Conservation (phyloP, 2,329 filamentous ascomycete species). For the Cladosporium sp. region DNA sequence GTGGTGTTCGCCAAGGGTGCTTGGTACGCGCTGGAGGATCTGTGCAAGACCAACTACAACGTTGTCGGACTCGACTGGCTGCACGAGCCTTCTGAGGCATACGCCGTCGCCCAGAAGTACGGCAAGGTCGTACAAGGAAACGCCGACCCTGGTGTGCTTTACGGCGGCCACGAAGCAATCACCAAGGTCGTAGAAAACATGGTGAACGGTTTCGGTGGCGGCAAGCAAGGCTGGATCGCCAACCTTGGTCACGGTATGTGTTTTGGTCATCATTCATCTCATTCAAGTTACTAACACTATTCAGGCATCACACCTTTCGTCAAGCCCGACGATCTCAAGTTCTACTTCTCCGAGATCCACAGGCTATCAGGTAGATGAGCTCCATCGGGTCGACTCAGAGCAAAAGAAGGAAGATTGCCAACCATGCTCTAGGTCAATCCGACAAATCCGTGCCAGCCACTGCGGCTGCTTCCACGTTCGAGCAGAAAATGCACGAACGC, state of each 20-base stretch:
- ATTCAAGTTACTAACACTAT: constrained; percentile 19
- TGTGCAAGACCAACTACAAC: constrained; percentile 86
- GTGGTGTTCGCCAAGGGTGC: constrained; percentile 97
- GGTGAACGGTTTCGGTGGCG: constrained; percentile 77
- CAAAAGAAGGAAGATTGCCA: constrained; percentile 23
- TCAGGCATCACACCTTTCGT: constrained; percentile 89
- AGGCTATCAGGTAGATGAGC: constrained; percentile 38
- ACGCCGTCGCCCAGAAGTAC: constrained; percentile 65
- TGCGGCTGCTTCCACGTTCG: constrained; percentile 17
- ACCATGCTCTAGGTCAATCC: constrained; percentile 29
- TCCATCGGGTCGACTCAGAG: constrained; percentile 14
- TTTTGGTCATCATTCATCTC: not conserved
- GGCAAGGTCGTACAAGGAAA: constrained; percentile 88
- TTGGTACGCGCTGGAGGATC: constrained; percentile 86
- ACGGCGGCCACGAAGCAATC: constrained; percentile 77
- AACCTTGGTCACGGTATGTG: constrained; percentile 87
- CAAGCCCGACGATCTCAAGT: constrained; percentile 86
- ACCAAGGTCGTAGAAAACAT: constrained; percentile 78
- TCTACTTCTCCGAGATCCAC: constrained; percentile 92
- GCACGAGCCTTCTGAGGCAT: constrained; percentile 80
- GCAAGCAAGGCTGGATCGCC: constrained; percentile 91
- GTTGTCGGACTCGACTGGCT: constrained; percentile 95
- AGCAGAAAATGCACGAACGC: constrained; percentile 33
- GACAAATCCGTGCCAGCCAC: constrained; percentile 22
- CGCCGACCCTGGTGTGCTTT: constrained; percentile 88